Base-by-base conservation (phyloP, 331 rosid genomes). In the Malus hybrid region DNA sequence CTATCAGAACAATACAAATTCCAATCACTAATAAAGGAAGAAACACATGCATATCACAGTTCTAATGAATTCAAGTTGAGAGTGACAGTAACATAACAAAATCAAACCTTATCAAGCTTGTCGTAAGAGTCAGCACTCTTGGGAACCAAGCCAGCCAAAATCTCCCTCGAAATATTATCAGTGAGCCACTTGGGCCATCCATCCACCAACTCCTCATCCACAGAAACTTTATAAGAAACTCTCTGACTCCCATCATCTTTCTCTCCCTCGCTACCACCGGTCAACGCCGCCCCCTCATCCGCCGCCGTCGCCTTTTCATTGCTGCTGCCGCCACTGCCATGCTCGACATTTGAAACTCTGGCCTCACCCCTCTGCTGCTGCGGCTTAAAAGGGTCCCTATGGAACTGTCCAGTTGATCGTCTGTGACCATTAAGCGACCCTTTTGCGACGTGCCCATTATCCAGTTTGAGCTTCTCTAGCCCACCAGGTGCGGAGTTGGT, bases 121-220 rank as follows among this genome's bases (percentile, higher is more conserved):
- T 71, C 85, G 79, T 79, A 90, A 6, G 95, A 86, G 28, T 90
- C 98, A 27, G 92, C 95, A 80, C 90, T 89, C 80, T 39, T 91
- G n/a, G 93, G 93, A 73, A 89, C 85, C 84, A 93, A 74, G 44
- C 84, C 86, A 73, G 80, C 76, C 77, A 93, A 81, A 3, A 80
- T 82, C 8, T 85, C 76, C 24, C 42, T 27, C 28, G 95, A 92
- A 73, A 93, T 84, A 81, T 93, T 93, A 72, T 93, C 95, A 79
- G 81, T 85, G 1, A 93, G 78, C 87, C 89, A 86, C 52, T 78
- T 83, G 0, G 89, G 89, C 87, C 85, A 86, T 1, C 89, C 89
- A 42, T 82, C 87, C 55, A 87, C 86, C 85, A 84, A 42, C 70
- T 84, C 90, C 72, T 86, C 93, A 48, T 82, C 86, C 69, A 29